These are phyloP conservation scores for Triadica sebifera DNA, from an alignment of 345 rosid species.

Conservation along the genomic window DNA sequence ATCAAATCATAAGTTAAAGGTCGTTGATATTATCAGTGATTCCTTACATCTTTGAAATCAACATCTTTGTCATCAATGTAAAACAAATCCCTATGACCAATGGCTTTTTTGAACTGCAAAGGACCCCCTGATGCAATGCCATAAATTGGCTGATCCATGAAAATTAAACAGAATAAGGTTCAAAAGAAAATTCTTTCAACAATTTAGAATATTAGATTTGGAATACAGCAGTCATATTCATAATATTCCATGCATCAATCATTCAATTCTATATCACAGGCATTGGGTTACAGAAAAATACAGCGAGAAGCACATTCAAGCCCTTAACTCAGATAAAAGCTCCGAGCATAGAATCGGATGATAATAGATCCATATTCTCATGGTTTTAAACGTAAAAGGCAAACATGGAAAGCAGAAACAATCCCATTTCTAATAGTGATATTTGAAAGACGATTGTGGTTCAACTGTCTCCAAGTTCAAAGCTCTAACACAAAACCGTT, in stretches of 20 bases:
- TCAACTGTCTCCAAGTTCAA: background rate
- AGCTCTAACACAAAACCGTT: background rate
- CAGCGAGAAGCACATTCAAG: constrained; percentile 5
- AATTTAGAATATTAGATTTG: background rate
- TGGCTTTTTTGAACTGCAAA: constrained; percentile 78
- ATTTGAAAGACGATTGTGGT: too few species aligned
- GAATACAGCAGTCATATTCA: background rate
- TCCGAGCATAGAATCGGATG: background rate
- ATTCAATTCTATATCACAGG: constrained; percentile 2
- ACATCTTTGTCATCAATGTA: constrained; percentile 88
- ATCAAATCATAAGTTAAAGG: constrained; percentile 5
- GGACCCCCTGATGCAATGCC: constrained; percentile 80
- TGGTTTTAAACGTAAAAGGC: background rate
- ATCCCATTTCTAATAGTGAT: background rate
- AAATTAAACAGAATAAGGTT: constrained; percentile 19
- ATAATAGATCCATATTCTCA: background rate
- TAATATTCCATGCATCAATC: background rate
- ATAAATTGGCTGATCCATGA: constrained; percentile 69
- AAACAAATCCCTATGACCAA: constrained; percentile 85
- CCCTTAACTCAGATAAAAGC: constrained; percentile 1
- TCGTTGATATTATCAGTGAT: constrained; percentile 9
- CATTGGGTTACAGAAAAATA: background rate
- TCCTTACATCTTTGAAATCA: constrained; percentile 91
- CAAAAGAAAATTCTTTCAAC: background rate
- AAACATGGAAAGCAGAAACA: background rate